These are phyloP conservation scores for Amphibolis antarctica DNA, from an alignment of 106 monocot species.

Conservation along the genomic window DNA sequence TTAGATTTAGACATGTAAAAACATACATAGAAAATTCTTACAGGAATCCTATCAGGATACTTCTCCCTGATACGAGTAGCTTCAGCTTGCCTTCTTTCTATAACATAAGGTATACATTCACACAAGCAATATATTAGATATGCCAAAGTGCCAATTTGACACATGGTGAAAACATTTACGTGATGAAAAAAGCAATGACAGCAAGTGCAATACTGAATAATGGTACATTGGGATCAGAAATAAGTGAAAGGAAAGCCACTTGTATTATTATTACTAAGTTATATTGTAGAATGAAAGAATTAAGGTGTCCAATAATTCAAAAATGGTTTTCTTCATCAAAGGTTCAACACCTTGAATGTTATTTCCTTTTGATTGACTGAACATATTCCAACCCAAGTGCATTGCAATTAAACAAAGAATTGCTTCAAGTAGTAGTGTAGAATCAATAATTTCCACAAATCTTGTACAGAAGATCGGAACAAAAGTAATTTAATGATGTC, in stretches of 20 bases:
- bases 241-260: neutral
- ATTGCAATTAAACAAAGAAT: too few species aligned
- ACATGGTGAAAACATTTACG: neutral
- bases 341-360: neutral
- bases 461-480: too few species aligned
- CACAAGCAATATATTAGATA: neutral
- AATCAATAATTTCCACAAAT: too few species aligned
- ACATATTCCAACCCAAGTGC: too few species aligned
- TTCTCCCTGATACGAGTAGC: slow-evolving; percentile 19
- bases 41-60: slow-evolving; percentile 26
- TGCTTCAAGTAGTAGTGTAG: too few species aligned
- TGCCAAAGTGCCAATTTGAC: too few species aligned
- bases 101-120: neutral
- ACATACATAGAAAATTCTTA: neutral
- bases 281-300: neutral
- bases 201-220: too few species aligned
- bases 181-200: too few species aligned
- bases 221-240: neutral
- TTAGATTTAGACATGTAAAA: neutral
- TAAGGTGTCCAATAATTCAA: neutral
- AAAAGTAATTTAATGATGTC: too few species aligned
- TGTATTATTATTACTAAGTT: neutral
- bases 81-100: slow-evolving; percentile 20
- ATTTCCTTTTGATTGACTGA: neutral
- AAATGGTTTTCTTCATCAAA: neutral